Evolutionary conservation across 2,329 filamentous ascomycete genomes (phyloP), one percentile per base, ranked within the genome.

Genomic region (Aurifilum marmelostoma): DNA sequence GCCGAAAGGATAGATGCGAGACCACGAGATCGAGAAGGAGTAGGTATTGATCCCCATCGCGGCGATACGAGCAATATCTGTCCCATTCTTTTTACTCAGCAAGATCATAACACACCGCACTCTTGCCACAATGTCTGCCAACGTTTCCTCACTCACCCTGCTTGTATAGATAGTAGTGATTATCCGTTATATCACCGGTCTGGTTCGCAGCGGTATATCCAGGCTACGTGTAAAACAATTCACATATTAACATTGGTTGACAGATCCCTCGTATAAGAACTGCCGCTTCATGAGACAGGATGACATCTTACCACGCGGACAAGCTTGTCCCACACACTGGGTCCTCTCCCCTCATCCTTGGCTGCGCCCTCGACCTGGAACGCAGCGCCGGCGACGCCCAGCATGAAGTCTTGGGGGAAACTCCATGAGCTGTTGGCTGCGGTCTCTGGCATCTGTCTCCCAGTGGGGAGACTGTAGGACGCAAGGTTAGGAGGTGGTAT

Each of bases 401-500:
- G 47, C 43, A 32, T 41, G 43, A 69, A 69, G 24, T 65, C 54
- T 18, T 67, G 64, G 21, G 68, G 68, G n/a, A 67, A 69, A n/a
- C n/a, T 66, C 67, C 67, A 69, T 7, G 67, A 69, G 29, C 29
- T 58, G 27, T 69, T 67, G 29, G 21, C 24, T n/a, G 47, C 54
- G 34, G 39, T 27, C 29, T 67, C 59, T 1, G 68, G 52, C 8
- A 61, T 24, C 32, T 69, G 1, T 72, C 29, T 67, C 54, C 56
- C 67, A 34, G 43, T 67, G 21, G 60, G 61, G 3, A 61, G 67
- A n/a, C 11, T 83, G 32, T 82, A 79, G 65, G 82, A 83, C 69
- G 79, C 81, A 3, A 79, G 78, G 52, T 67, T 64, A 9, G 61
- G 68, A 24, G 65, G 61, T 14, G 65, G 65, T 4, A 69, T 16